Percentiles rank a stretch among this genome's conserved stretches.
Conservation (phyloP, 176 grass and related monocot species). For the Oryza coarctata region DNA sequence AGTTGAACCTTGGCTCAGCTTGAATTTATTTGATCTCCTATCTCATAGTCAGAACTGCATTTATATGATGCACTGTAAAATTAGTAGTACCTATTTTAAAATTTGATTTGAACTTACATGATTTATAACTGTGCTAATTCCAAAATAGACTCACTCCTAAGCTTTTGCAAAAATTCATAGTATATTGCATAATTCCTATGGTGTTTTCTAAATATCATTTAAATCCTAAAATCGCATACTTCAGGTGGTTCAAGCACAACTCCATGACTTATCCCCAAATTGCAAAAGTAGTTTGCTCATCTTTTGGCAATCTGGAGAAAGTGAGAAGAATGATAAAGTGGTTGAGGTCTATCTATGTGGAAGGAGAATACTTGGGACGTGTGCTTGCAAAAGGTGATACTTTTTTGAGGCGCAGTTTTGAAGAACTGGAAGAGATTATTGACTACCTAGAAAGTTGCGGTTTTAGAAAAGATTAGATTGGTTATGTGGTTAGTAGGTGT, state of each 20-base stretch:
- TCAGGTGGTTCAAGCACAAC: conserved; percentile 98
- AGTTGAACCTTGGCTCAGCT: background rate
- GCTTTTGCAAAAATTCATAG: too few species aligned
- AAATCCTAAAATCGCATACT: conserved; percentile 8
- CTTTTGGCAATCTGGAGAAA: conserved; percentile 63
- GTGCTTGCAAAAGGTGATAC: conserved; percentile 64
- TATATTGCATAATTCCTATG: too few species aligned
- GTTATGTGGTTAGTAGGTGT: conserved; percentile 69
- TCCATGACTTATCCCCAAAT: conserved; percentile 85
- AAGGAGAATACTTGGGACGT: conserved; percentile 66
- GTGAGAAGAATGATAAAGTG: conserved; percentile 66
- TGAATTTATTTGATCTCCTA: background rate
- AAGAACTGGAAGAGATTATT: conserved; percentile 63
- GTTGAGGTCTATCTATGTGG: conserved; percentile 83
- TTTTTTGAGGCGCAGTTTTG: conserved; percentile 51
- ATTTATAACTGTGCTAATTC: background rate
- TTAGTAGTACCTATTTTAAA: background rate
- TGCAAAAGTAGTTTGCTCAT: conserved; percentile 66
- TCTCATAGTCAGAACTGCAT: background rate
- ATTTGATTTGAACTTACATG: background rate
- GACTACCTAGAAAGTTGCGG: conserved; percentile 57
- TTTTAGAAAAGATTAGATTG: conserved; percentile 88
- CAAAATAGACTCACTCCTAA: background rate
- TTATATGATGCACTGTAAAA: background rate
- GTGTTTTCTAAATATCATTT: background rate